Base-by-base conservation (phyloP, 176 grass and related monocot species). In the Bonia amplexicaulis region DNA sequence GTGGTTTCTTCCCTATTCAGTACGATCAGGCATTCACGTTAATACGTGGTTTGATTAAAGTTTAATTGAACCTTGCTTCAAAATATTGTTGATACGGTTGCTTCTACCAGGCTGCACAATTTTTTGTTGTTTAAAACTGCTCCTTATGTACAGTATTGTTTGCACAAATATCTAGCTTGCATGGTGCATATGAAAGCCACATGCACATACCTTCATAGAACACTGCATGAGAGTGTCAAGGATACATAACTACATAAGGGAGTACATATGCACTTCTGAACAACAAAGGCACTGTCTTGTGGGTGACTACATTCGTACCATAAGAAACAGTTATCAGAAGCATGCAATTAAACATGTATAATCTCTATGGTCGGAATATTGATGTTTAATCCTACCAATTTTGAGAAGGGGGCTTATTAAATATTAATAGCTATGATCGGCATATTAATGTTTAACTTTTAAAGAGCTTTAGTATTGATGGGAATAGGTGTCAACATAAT, bases 321-420 rank as follows among this genome's bases (percentile, higher is more conserved):
- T 74, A 53, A 35, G 4, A 52, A 52, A 42, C 6, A 44, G 71
- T 54, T 66, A 49, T 61, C 10, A 26, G 48, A 42, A 76, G 19
- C 33, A 37, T 88, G 66, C 31, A 82, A 60, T 77, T 82, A 31
- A 68, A 14, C 26, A 69, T 87, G 14, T 44, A 47, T 53, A 68
- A 66, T 39, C 55, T 17, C 9, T 20, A 48, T 27, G 57, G 35
- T 57, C 4, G 0, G 31, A 70, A 53, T 73, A 54, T 65, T 79
- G 46, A 41, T 58, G 37, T 19, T 81, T 57, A 55, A 71, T 71
- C 51, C 66, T 1, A 31, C 66, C 53, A 27, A 44, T 76, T 46
- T 66, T 66, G 73, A 49, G 17, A 61, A 85, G 40, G 4, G 35
- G 57, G 16, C n/a, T 29, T 58, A 70, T 68, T 40, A 22, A 13